A percentile compares a stretch with the other conserved stretches of the same genome.
Evolutionary conservation across 73 alveolate species (phyloP).

Genomic region (Breviolum minutum): DNA sequence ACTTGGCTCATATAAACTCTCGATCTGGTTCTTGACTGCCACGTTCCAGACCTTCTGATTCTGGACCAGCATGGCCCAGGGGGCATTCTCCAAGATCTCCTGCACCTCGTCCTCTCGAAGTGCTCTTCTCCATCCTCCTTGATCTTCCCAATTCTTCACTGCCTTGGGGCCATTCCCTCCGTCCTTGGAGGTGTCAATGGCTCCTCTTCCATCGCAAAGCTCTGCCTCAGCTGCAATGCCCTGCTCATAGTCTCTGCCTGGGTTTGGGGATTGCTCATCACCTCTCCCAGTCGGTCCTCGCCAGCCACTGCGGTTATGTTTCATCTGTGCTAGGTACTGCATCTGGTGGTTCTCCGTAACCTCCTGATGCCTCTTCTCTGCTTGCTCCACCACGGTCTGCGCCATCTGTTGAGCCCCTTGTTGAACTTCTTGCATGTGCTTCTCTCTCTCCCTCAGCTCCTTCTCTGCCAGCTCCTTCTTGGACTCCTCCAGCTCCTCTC

Average conservation of each 20-base stretch:
- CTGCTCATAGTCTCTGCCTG: not conserved
- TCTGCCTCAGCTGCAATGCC: not conserved
- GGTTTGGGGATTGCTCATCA: not conserved
- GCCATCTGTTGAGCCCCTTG: not conserved
- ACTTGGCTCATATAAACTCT: not conserved
- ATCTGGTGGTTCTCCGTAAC: too few species aligned
- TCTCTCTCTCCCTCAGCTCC: not conserved
- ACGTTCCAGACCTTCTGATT: not conserved
- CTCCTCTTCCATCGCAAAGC: too few species aligned
- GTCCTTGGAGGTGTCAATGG: too few species aligned
- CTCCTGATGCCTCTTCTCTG: not conserved
- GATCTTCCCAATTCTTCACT: too few species aligned
- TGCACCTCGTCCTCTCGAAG: not conserved
- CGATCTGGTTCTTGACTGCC: not conserved
- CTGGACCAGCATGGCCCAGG: not conserved
- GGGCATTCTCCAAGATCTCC: not conserved
- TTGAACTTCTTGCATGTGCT: not conserved
- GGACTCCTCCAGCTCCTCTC: slow-evolving; percentile 15
- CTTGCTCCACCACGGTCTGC: not conserved
- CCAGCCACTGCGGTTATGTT: not conserved
- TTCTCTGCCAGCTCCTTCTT: too few species aligned
- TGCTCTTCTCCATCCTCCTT: not conserved
- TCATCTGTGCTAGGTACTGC: not conserved
- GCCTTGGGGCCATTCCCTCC: too few species aligned
- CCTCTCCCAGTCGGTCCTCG: not conserved